Evolutionary conservation across 139 green algal genomes (phyloP), one percentile per base, ranked within the genome.

Genomic region (Coelastrella sp.): DNA sequence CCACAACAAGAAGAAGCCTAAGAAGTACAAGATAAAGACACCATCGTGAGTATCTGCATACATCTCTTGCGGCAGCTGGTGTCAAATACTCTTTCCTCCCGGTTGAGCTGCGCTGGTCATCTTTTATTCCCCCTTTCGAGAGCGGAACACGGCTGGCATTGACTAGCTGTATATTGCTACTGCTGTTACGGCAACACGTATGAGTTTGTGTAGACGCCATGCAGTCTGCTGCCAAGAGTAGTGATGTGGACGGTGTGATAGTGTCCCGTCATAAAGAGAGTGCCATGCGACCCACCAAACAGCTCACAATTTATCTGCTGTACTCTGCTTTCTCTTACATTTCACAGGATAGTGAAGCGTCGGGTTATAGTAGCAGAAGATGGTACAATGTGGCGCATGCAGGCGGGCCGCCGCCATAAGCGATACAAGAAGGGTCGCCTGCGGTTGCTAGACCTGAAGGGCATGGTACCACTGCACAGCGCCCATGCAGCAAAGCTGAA

Each of bases 371-470:
- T 86, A 34, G 81, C 8, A 2, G 40, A 62, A 9, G 81, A 86
- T 38, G 81, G 81, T 50, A 73, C 38, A 19, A 81, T 86, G 68
- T 86, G 81, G 81, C 68, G 81, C 51, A 81, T 67, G 48, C 81
- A 86, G 41, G 81, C 81, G 13, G 67, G 67, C 23, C 50, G 81
- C 15, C 81, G 84, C 35, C 84, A 88, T 57, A 77, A 84, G 34
- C 74, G 84, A 6, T 63, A 80, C 63, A 84, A 79, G 43, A 88
- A 88, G 84, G 67, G 62, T 63, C 21, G 41, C n/a, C 30, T 66
- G 0, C 40, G 48, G 32, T 63, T 85, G 84, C 32, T 45, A 6
- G 59, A 35, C 17, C 74, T 88, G 11, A 72, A 60, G 74, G 72
- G 84, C 5, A n/a, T 88, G 50, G 75, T 72, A 74, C 84, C 84